Conservation (phyloP, 805 yeast genomes). For the Diddensiella santjacobensis region DNA sequence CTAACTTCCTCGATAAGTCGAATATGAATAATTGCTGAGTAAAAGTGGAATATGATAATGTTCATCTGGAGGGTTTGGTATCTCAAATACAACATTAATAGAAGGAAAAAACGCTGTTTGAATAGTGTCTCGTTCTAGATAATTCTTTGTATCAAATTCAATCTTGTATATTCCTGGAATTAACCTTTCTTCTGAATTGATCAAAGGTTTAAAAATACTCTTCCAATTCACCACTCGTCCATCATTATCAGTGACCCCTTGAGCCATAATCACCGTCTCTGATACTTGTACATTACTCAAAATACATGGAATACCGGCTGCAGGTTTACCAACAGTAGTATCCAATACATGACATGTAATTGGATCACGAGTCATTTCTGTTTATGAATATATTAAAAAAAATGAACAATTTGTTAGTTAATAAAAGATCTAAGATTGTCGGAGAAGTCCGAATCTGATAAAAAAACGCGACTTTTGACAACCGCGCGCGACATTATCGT, state of each 20-base stretch:
- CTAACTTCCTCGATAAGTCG: slow-evolving; percentile 84
- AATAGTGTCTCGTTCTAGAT: slow-evolving; percentile 40
- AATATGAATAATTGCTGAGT: slow-evolving; percentile 79
- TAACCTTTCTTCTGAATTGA: slow-evolving; percentile 28
- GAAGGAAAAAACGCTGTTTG: slow-evolving; percentile 75
- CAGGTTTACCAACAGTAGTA: slow-evolving; percentile 81
- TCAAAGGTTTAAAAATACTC: slow-evolving; percentile 39
- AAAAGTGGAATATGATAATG: slow-evolving; percentile 91
- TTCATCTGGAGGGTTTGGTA: slow-evolving; percentile 61
- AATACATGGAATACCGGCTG: slow-evolving; percentile 66
- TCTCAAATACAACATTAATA: slow-evolving; percentile 73
- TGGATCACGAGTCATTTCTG: slow-evolving; percentile 45
- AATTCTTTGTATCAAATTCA: slow-evolving; percentile 69
- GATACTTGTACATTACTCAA: slow-evolving; percentile 24
- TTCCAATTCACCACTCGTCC: slow-evolving; percentile 78
- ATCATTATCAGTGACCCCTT: slow-evolving; percentile 68
- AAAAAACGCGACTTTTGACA: too few species aligned
- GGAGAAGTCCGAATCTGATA: too few species aligned
- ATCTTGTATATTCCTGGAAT: slow-evolving; percentile 69
- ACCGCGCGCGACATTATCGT: neutral
- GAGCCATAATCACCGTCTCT: slow-evolving; percentile 56
- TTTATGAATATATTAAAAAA: too few species aligned
- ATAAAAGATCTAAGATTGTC: too few species aligned
- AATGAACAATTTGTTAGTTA: too few species aligned
- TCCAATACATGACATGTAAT: slow-evolving; percentile 89